Conservation (phyloP, 192 early-diverging fungal genomes). For the Anaeromyces robustus region DNA sequence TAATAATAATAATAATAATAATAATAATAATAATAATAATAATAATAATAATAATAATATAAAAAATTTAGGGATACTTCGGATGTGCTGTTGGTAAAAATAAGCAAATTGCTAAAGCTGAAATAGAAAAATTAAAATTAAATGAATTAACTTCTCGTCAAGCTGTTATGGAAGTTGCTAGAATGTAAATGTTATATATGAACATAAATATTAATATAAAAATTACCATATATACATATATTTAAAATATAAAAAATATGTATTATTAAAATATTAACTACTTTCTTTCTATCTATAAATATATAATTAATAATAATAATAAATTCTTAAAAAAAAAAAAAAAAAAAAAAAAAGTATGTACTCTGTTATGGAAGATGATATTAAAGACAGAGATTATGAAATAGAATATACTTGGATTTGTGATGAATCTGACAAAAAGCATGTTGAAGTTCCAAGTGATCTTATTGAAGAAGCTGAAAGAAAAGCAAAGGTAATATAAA, state of each 20-base stretch:
- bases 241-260: too few relatives aligned
- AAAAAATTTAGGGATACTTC: constrained; percentile 71
- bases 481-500: not conserved
- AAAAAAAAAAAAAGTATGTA: constrained; percentile 50
- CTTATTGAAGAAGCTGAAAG: constrained; percentile 45
- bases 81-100: constrained; percentile 94
- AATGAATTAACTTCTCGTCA: constrained; percentile 60
- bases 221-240: too few relatives aligned
- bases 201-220: not conserved
- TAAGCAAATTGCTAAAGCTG: constrained; percentile 92
- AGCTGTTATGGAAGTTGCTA: constrained; percentile 83
- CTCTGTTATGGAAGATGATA: constrained; percentile 73
- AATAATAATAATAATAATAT: too few relatives aligned
- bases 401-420: constrained; percentile 95
- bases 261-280: too few relatives aligned
- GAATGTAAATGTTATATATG: constrained; percentile 51
- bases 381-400: constrained; percentile 98
- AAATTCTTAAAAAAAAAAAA: not conserved
- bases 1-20: too few relatives aligned
- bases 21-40: too few relatives aligned
- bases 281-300: too few relatives aligned
- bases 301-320: too few relatives aligned
- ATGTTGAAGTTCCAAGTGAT: constrained; percentile 76
- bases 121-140: constrained; percentile 91
- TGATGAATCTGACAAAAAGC: constrained; percentile 56